phyloP scores from a whole-genome alignment of 169 alveolate species.

The Cryptosporidium felis region DNA sequence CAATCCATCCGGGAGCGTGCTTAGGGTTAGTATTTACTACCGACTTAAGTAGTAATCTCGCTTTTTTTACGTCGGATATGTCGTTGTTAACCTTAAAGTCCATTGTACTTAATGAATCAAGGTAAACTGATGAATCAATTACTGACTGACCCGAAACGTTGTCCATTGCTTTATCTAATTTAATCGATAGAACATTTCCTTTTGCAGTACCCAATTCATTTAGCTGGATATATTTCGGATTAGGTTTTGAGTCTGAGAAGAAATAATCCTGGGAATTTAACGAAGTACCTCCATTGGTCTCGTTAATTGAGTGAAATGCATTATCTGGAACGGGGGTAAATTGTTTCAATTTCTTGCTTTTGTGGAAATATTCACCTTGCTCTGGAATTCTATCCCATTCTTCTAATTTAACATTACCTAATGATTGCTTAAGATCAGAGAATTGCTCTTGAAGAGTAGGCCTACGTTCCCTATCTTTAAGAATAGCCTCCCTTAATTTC shows the following conservation, averaged over 20 bases:
- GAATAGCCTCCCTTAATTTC: slow-evolving; percentile 85
- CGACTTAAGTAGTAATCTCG: slow-evolving; percentile 86
- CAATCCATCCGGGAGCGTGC: slow-evolving; percentile 98
- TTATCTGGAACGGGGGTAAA: slow-evolving; percentile 92
- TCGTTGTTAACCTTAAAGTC: slow-evolving; percentile 88
- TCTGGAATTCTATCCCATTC: slow-evolving; percentile 99
- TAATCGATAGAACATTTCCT: slow-evolving; percentile 90
- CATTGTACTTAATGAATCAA: slow-evolving; percentile 91
- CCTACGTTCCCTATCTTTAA: slow-evolving; percentile 86
- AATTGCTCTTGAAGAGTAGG: slow-evolving; percentile 82
- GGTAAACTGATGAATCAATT: slow-evolving; percentile 95
- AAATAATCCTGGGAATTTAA: not conserved
- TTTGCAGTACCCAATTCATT: slow-evolving; percentile 93
- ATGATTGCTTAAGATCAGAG: slow-evolving; percentile 79
- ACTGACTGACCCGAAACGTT: slow-evolving; percentile 93
- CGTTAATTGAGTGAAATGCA: slow-evolving; percentile 77
- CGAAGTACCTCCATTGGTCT: slow-evolving; percentile 60
- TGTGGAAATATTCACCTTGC: slow-evolving; percentile 87
- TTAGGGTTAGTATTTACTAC: slow-evolving; percentile 93
- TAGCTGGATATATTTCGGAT: slow-evolving; percentile 68
- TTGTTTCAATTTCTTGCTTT: slow-evolving; percentile 86
- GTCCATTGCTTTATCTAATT: slow-evolving; percentile 92
- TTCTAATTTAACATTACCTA: slow-evolving; percentile 84
- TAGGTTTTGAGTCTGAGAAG: slow-evolving; percentile 53
- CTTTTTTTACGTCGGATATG: slow-evolving; percentile 94